Conservation (phyloP, 306 rosid genomes). For the Argentina anserina region DNA sequence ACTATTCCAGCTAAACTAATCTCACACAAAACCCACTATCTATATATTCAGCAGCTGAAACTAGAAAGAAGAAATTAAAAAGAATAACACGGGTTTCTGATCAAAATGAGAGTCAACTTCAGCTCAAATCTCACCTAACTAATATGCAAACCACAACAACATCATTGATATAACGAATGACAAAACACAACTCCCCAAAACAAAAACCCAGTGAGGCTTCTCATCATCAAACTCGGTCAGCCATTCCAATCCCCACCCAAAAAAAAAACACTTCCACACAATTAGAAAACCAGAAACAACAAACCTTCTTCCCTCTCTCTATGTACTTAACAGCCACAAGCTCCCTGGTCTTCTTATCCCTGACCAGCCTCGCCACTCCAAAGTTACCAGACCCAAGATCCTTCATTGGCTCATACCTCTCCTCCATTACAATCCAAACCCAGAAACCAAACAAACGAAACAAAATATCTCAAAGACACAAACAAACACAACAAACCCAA, state of each 20-base stretch:
- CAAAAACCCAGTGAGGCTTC: not conserved
- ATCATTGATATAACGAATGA: not conserved
- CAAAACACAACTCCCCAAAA: not conserved
- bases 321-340: conserved; percentile 91
- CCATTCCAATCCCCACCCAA: not conserved
- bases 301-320: conserved; percentile 82
- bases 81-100: not conserved
- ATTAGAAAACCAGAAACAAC: not conserved
- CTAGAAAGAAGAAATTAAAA: not conserved
- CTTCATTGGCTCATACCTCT: conserved; percentile 65
- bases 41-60: not conserved
- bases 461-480: not conserved
- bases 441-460: conserved; percentile 1
- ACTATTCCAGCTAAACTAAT: not conserved
- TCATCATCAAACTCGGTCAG: not conserved
- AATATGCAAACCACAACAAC: not conserved
- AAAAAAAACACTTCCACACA: not conserved
- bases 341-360: conserved; percentile 66
- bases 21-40: not conserved
- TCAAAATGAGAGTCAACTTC: conserved; percentile 9
- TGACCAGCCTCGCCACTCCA: conserved; percentile 84
- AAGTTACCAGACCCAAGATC: conserved; percentile 88
- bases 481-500: conserved; percentile 5
- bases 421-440: conserved; percentile 52
- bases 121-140: not conserved